phyloP scores from a whole-genome alignment of 495 filamentous ascomycete species.

The Friedmanniomyces endolithicus region DNA sequence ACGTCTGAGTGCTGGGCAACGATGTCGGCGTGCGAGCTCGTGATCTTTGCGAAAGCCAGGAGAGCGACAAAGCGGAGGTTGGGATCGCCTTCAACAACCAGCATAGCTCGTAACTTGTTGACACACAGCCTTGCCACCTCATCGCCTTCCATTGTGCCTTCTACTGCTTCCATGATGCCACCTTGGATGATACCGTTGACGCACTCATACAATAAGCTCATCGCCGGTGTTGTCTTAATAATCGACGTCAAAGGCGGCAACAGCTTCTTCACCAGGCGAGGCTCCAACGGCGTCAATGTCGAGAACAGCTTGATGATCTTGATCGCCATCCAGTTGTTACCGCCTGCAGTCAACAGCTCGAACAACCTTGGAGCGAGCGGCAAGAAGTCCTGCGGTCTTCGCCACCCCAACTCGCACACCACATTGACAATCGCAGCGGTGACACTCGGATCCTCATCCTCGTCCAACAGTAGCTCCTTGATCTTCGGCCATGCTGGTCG shows the following conservation, averaged over 20 bases:
- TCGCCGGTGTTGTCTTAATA: constrained; percentile 85
- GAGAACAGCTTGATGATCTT: constrained; percentile 99
- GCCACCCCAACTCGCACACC: constrained; percentile 88
- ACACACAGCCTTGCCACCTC: constrained; percentile 92
- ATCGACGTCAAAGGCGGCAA: constrained; percentile 85
- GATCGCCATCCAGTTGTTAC: constrained; percentile 99
- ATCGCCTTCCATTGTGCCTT: constrained; percentile 65
- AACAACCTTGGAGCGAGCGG: constrained; percentile 85
- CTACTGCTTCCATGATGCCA: constrained; percentile 71
- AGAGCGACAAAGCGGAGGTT: constrained; percentile 97
- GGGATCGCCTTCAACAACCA: constrained; percentile 80
- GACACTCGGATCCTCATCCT: constrained; percentile 79
- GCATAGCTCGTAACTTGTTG: constrained; percentile 83
- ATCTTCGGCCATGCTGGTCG: constrained; percentile 92
- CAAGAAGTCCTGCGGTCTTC: constrained; percentile 85
- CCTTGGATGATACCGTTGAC: constrained; percentile 97
- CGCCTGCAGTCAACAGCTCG: constrained; percentile 77
- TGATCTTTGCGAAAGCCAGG: constrained; percentile 86
- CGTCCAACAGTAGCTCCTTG: constrained; percentile 85
- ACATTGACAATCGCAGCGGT: constrained; percentile 94
- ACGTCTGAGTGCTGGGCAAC: constrained; percentile 88
- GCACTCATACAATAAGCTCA: constrained; percentile 94
- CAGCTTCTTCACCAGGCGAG: constrained; percentile 81
- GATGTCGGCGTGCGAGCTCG: constrained; percentile 71
- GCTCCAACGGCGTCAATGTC: constrained; percentile 83